Evolutionary conservation across 257 asterid genomes (phyloP), one percentile per base, ranked within the genome.

Genomic region (Vinca minor): DNA sequence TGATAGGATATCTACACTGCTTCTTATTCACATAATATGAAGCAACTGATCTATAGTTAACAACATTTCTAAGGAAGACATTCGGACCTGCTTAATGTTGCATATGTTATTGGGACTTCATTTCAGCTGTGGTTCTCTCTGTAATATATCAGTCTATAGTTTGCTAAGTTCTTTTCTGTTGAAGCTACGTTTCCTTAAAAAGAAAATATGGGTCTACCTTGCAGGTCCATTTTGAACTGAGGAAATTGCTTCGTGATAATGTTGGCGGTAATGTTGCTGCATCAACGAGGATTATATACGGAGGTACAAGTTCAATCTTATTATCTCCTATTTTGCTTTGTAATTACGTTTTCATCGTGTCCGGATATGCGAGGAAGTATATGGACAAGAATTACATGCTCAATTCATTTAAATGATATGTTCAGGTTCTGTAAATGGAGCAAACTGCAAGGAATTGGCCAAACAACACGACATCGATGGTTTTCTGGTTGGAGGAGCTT

Each of bases 391-490:
- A 66, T 34, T 38, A 20, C 21, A 18, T 20, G 12, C 55, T 44
- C 23, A 8, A 17, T 38, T 14, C 59, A 17, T 26, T 54, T 54
- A 47, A 45, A 38, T 54, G 52, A 38, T 32, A 58, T 62, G 32
- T 66, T n/a, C n/a, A 77, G 79, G 79, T 47, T 70, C 82, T 36
- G 82, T 77, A 25, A 74, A 52, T 63, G 82, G 79, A 47, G 82
- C 77, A 41, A 74, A 77, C 67, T 77, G 79, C 82, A 74, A 63
- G 67, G 77, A 77, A 55, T 61, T 74, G 79, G 82, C 79, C 23
- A 59, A 67, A 54, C 50, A 77, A 39, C 67, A 74, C 50, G 82
- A 74, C 63, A 74, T 74, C 56, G 77, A 73, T 77, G 82, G 79
- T 23, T 70, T 77, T 64, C 65, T 77, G 72, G 72, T 77, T 47